A percentile compares a stretch with the other conserved stretches of the same genome.
These are phyloP conservation scores for Bolboschoenus planiculmis DNA, from an alignment of 176 grass and related monocot genomes.

Conservation along the genomic window DNA sequence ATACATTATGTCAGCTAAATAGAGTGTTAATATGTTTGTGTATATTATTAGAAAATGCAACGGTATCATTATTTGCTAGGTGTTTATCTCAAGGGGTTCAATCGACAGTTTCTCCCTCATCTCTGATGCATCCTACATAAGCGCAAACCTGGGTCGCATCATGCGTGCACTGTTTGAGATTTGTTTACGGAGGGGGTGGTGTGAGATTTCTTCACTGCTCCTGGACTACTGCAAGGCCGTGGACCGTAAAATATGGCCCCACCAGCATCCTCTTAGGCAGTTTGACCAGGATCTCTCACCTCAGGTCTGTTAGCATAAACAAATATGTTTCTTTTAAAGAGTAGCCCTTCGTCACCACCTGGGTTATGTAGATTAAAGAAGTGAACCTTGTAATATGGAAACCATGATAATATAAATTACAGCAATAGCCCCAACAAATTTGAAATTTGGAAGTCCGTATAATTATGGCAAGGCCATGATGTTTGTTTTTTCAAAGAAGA, in stretches of 20 bases:
- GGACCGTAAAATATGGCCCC: conserved; percentile 85
- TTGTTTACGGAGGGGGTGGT: conserved; percentile 85
- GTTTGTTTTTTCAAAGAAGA: not conserved
- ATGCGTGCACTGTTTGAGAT: conserved; percentile 98
- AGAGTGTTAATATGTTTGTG: not conserved
- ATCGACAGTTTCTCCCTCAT: conserved; percentile 92
- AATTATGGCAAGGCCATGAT: not conserved
- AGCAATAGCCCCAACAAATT: not conserved
- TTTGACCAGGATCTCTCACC: conserved; percentile 72
- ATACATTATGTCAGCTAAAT: not conserved
- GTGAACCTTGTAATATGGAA: not conserved
- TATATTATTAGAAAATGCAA: not conserved
- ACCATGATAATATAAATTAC: not conserved
- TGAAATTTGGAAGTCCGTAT: not conserved
- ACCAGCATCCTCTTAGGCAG: conserved; percentile 87
- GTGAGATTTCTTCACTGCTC: conserved; percentile 76
- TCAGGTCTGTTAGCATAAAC: conserved; percentile 41
- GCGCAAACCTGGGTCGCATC: conserved; percentile 86
- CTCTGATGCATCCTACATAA: conserved; percentile 97
- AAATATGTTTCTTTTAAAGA: not conserved
- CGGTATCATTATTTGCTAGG: conserved; percentile 34
- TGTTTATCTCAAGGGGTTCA: conserved; percentile 79
- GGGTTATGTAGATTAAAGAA: not conserved
- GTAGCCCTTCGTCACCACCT: not conserved
- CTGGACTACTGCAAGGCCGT: conserved; percentile 91